Percentiles rank a stretch among this genome's conserved stretches.
phyloP scores from a whole-genome alignment of 345 rosid genomes.

The Syzygium aqueum region DNA sequence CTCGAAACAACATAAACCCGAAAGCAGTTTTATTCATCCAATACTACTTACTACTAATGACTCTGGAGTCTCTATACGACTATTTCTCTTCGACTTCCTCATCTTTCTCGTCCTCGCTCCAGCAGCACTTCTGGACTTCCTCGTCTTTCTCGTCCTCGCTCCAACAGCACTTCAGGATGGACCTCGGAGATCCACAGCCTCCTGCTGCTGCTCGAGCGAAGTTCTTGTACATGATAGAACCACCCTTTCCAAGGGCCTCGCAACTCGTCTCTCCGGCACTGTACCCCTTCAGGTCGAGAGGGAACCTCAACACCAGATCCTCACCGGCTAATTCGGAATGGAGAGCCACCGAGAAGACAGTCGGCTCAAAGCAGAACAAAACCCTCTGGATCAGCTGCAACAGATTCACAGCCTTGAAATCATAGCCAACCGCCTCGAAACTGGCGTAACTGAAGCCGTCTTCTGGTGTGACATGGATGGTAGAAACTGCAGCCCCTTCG shows the following conservation, averaged over 20 bases:
- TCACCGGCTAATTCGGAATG: conserved; percentile 26
- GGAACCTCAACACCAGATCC: conserved; percentile 22
- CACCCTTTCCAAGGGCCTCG: conserved; percentile 35
- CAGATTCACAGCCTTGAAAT: conserved; percentile 28
- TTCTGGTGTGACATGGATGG: conserved; percentile 89
- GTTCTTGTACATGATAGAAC: conserved; percentile 32
- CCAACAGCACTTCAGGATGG: conserved; percentile 45
- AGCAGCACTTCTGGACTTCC: conserved; percentile 32
- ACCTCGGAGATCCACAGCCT: conserved; percentile 36
- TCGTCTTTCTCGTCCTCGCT: conserved; percentile 34
- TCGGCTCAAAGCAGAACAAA: conserved; percentile 64
- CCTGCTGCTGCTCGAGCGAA: conserved; percentile 24
- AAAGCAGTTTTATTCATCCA: not conserved
- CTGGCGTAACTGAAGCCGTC: conserved; percentile 97
- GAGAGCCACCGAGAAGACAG: conserved; percentile 65
- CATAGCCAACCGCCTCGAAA: conserved; percentile 82
- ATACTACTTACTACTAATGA: too few relatives aligned
- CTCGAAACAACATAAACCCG: not conserved
- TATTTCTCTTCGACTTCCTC: conserved; percentile 18
- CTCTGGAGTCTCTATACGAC: not conserved
- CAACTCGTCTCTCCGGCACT: conserved; percentile 17
- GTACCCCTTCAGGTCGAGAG: conserved; percentile 37
- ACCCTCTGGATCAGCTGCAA: conserved; percentile 57
- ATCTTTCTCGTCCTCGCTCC: conserved; percentile 50
- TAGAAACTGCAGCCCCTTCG: conserved; percentile 73